These are phyloP conservation scores for Aspergillus ostianus DNA, from an alignment of 495 filamentous ascomycete genomes.

Conservation along the genomic window DNA sequence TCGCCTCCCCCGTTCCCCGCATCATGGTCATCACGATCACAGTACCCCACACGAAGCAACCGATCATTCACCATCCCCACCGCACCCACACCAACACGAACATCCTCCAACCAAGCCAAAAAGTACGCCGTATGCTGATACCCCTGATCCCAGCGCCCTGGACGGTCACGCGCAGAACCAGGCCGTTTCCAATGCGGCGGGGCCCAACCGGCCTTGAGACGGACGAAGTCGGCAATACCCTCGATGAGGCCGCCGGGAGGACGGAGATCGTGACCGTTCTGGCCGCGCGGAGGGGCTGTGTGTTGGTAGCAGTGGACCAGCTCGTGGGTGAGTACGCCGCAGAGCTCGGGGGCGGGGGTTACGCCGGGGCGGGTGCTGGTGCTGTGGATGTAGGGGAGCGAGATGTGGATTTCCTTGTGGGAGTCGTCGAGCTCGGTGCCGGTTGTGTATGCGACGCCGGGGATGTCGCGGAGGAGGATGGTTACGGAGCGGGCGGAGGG, in stretches of 20 bases:
- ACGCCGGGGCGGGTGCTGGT: constrained; percentile 36
- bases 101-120: constrained; percentile 66
- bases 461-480: constrained; percentile 74
- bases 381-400: constrained; percentile 65
- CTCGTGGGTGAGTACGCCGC: constrained; percentile 85
- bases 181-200: constrained; percentile 83
- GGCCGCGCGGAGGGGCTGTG: constrained; percentile 55
- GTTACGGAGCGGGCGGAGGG: constrained; percentile 76
- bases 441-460: constrained; percentile 84
- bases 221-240: constrained; percentile 92
- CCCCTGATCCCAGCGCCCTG: constrained; percentile 75
- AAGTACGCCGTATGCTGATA: constrained; percentile 95
- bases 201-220: constrained; percentile 66
- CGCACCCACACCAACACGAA: constrained; percentile 68
- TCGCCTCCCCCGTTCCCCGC: constrained; percentile 21
- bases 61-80: constrained; percentile 72
- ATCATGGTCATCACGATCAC: constrained; percentile 26
- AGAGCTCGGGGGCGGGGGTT: constrained; percentile 60
- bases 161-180: constrained; percentile 44
- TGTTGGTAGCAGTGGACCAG: constrained; percentile 96
- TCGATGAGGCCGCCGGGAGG: constrained; percentile 81
- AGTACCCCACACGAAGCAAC: constrained; percentile 52
- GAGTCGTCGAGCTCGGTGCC: constrained; percentile 79
- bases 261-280: constrained; percentile 14
- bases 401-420: constrained; percentile 95